Evolutionary conservation across 176 grass and related monocot genomes (phyloP).

Genomic region (Bolboschoenus planiculmis): DNA sequence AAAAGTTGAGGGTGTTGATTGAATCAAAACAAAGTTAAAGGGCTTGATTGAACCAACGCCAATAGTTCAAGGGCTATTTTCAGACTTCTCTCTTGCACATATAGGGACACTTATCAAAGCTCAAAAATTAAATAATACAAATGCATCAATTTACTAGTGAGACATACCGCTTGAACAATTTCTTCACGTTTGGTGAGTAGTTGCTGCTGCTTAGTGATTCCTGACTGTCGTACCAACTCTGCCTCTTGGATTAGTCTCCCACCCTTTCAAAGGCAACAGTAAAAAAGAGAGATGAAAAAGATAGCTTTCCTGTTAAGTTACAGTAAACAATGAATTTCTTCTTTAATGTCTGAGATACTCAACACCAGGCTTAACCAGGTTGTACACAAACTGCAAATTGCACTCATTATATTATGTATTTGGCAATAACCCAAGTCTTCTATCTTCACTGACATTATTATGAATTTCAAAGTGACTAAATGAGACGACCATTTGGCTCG

Average conservation of each 20-base stretch:
- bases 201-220: constrained; percentile 26
- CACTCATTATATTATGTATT: not conserved
- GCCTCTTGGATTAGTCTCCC: constrained; percentile 29
- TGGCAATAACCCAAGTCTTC: not conserved
- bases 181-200: constrained; percentile 34
- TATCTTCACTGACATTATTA: not conserved
- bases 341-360: not conserved
- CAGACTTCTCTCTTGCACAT: no score
- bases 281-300: not conserved
- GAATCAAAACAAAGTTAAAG: no score
- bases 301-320: not conserved
- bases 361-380: not conserved
- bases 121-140: not conserved
- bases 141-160: not conserved
- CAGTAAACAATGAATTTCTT: not conserved
- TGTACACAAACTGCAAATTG: not conserved
- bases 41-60: no score
- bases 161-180: constrained; percentile 42
- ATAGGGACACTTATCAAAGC: not conserved
- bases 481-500: not conserved
- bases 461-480: not conserved
- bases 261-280: constrained; percentile 33
- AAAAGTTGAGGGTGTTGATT: no score
- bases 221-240: constrained; percentile 10
- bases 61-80: no score